Evolutionary conservation across 2,329 filamentous ascomycete species (phyloP).

Genomic region (Xylariaceae sp.): DNA sequence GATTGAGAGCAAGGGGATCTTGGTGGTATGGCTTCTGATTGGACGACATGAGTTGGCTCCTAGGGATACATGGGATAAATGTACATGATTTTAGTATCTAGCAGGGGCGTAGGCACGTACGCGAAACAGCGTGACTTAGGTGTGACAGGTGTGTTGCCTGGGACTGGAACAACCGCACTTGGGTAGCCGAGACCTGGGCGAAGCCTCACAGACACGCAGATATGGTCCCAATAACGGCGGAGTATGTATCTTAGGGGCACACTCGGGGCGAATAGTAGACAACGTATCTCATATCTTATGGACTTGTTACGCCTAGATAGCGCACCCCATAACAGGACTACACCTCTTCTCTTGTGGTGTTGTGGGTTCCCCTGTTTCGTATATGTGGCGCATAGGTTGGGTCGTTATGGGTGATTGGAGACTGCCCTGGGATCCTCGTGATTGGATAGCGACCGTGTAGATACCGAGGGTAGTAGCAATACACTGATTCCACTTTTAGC

Average conservation of each 20-base stretch:
- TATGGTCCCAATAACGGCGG: constrained; percentile 13
- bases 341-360: constrained; percentile 34
- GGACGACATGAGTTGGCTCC: constrained; percentile 37
- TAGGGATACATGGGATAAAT: constrained; percentile 36
- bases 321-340: background rate
- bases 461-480: constrained; percentile 28
- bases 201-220: constrained; percentile 14
- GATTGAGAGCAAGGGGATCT: constrained; percentile 31
- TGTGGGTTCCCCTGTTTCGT: constrained; percentile 35
- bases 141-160: constrained; percentile 28
- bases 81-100: constrained; percentile 38
- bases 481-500: constrained; percentile 25
- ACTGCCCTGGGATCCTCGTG: constrained; percentile 20
- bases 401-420: constrained; percentile 15
- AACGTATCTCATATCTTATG: constrained; percentile 27
- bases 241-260: constrained; percentile 28
- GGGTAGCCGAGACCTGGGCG: constrained; percentile 22
- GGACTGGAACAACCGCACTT: constrained; percentile 25
- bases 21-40: constrained; percentile 52
- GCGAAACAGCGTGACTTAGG: constrained; percentile 27
- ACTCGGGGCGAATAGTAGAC: constrained; percentile 28
- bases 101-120: constrained; percentile 25
- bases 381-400: constrained; percentile 23
- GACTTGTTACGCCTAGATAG: constrained; percentile 23
- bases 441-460: constrained; percentile 25